Conservation (phyloP, 2,329 filamentous ascomycete species). For the Claviceps fusiformis region DNA sequence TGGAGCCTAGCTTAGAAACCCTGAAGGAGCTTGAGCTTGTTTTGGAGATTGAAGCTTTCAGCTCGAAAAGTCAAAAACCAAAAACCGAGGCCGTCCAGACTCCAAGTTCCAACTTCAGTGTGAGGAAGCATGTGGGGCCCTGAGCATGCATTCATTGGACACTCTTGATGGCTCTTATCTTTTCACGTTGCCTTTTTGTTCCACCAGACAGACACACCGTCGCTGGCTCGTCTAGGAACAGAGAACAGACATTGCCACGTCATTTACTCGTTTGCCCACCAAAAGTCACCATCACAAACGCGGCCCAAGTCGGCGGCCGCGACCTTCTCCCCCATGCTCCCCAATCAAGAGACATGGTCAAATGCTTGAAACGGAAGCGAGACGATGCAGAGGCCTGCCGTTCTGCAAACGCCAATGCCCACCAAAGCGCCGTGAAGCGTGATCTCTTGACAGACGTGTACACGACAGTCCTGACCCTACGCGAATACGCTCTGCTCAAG, state of each 20-base stretch:
- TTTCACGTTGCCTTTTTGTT: too few species aligned
- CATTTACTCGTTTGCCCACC: neutral
- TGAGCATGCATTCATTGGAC: neutral
- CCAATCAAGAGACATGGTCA: constrained; percentile 12
- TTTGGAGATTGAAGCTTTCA: too few species aligned
- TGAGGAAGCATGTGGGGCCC: too few species aligned
- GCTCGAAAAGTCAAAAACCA: too few species aligned
- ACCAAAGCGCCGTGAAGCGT: constrained; percentile 28
- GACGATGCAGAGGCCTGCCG: constrained; percentile 6
- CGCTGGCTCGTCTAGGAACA: too few species aligned
- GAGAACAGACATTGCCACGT: neutral
- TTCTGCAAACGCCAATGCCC: neutral
- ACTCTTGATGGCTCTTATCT: neutral
- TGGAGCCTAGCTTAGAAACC: neutral
- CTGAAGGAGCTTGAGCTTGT: too few species aligned
- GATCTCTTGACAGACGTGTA: constrained; percentile 59
- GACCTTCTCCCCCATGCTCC: neutral
- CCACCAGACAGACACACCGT: neutral
- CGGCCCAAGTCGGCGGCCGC: neutral
- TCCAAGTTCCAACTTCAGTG: too few species aligned
- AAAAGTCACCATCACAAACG: neutral
- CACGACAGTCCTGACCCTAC: constrained; percentile 48
- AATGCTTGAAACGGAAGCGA: constrained; percentile 16
- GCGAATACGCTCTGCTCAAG: constrained; percentile 53
- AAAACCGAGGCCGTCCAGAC: too few species aligned